These are phyloP conservation scores for Begonia peltatifolia DNA, from an alignment of 306 rosid genomes.

Conservation along the genomic window DNA sequence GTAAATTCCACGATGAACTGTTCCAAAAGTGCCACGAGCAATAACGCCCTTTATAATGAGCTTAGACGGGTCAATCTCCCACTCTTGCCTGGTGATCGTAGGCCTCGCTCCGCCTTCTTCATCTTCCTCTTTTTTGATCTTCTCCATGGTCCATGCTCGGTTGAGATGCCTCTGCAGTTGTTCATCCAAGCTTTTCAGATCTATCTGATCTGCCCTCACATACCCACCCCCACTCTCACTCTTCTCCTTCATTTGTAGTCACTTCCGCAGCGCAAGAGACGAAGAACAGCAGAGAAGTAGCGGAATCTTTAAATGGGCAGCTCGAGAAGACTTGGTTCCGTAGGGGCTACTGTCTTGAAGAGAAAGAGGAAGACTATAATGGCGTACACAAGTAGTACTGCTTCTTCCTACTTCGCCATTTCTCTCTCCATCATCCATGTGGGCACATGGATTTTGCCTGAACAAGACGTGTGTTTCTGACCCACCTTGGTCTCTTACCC, in stretches of 20 bases:
- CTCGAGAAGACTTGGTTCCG: slow-evolving; percentile 4
- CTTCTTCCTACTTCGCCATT: background rate
- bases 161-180: slow-evolving; percentile 90
- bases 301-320: slow-evolving; percentile 4
- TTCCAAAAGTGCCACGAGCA: slow-evolving; percentile 98
- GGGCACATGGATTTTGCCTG: slow-evolving; percentile 97
- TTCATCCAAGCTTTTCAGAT: slow-evolving; percentile 96
- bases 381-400: slow-evolving; percentile 17
- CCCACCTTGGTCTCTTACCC: slow-evolving; percentile 25
- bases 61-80: slow-evolving; percentile 97
- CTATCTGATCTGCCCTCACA: slow-evolving; percentile 97
- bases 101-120: slow-evolving; percentile 33
- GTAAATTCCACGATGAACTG: slow-evolving; percentile 93
- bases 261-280: background rate
- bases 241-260: slow-evolving; percentile 62
- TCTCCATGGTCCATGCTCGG: slow-evolving; percentile 90
- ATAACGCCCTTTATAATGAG: slow-evolving; percentile 63
- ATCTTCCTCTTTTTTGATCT: slow-evolving; percentile 50
- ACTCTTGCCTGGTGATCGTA: slow-evolving; percentile 46
- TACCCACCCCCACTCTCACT: slow-evolving; percentile 65
- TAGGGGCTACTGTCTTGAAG: background rate
- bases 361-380: slow-evolving; percentile 13
- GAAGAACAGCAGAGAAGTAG: background rate
- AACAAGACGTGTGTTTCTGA: slow-evolving; percentile 77
- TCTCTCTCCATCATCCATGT: slow-evolving; percentile 47